Percentiles rank a stretch among this genome's conserved stretches.
phyloP scores from a whole-genome alignment of 257 asterid genomes.

The Penstemon davidsonii region DNA sequence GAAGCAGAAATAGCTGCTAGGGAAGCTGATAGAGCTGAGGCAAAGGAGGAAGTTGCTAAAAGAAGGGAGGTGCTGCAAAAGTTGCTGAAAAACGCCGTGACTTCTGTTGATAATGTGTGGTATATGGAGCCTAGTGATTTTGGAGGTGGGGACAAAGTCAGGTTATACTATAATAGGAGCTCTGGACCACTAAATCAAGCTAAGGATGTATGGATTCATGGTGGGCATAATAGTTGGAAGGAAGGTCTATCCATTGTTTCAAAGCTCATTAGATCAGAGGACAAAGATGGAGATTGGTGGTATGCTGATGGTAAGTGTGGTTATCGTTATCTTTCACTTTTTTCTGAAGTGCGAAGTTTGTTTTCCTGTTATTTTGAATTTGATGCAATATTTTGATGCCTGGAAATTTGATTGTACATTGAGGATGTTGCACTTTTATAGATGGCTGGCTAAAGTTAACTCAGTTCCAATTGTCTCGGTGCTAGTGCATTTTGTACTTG shows the following conservation, averaged over 20 bases:
- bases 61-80: constrained; percentile 45
- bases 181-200: constrained; percentile 73
- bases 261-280: constrained; percentile 55
- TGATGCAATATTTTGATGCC: constrained; percentile 11
- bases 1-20: constrained; percentile 76
- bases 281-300: constrained; percentile 82
- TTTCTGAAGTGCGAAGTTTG: background rate
- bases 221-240: constrained; percentile 82
- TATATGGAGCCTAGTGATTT: constrained; percentile 62
- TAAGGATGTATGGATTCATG: constrained; percentile 84
- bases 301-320: constrained; percentile 67
- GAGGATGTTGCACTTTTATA: constrained; percentile 10
- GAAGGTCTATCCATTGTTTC: constrained; percentile 73
- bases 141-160: constrained; percentile 58
- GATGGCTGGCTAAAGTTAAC: constrained; percentile 13
- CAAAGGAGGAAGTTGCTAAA: constrained; percentile 67
- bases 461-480: background rate
- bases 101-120: constrained; percentile 62
- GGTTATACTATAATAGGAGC: constrained; percentile 67
- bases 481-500: constrained; percentile 13
- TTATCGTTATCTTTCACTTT: constrained; percentile 22
- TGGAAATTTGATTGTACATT: constrained; percentile 9
- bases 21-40: constrained; percentile 81
- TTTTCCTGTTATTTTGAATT: constrained; percentile 17
- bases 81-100: constrained; percentile 47